These are phyloP conservation scores for Tetrahymena borealis DNA, from an alignment of 73 alveolate genomes.

Conservation along the genomic window DNA sequence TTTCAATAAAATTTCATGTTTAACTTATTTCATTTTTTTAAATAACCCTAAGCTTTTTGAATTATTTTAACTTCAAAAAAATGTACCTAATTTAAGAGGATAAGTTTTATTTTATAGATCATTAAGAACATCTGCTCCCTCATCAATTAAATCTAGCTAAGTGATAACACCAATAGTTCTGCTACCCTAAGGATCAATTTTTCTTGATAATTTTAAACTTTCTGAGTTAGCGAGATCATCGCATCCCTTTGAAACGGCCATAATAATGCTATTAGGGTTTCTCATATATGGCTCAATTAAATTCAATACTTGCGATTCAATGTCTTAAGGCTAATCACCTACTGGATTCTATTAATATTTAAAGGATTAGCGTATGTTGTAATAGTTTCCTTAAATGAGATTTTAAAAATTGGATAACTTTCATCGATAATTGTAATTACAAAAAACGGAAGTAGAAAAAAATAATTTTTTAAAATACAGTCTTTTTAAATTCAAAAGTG, in stretches of 20 bases:
- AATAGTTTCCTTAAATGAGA: too few relatives aligned
- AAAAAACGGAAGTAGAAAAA: not conserved
- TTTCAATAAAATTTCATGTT: too few relatives aligned
- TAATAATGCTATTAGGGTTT: slow-evolving; percentile 70
- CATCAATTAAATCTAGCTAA: slow-evolving; percentile 87
- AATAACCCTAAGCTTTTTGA: too few relatives aligned
- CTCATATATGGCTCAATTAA: slow-evolving; percentile 69
- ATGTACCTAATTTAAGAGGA: slow-evolving; percentile 61
- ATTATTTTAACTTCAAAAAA: not conserved
- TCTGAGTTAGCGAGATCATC: slow-evolving; percentile 92
- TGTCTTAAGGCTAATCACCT: slow-evolving; percentile 89
- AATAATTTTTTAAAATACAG: not conserved
- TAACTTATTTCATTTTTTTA: too few relatives aligned
- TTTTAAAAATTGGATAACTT: too few relatives aligned
- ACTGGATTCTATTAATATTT: slow-evolving; percentile 48
- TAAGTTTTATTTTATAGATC: slow-evolving; percentile 80
- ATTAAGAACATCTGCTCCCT: slow-evolving; percentile 84
- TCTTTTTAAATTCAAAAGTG: too few relatives aligned
- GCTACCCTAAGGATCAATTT: slow-evolving; percentile 86
- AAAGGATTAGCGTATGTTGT: too few relatives aligned
- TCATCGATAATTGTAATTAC: too few relatives aligned
- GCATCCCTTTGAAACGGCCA: slow-evolving; percentile 92
- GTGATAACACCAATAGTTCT: slow-evolving; percentile 95
- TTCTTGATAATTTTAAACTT: slow-evolving; percentile 83
- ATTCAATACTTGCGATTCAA: slow-evolving; percentile 68